A percentile compares a stretch with the other conserved stretches of the same genome.
Evolutionary conservation across 2,329 filamentous ascomycete species (phyloP).

Genomic region (Calonectria pauciramosa): DNA sequence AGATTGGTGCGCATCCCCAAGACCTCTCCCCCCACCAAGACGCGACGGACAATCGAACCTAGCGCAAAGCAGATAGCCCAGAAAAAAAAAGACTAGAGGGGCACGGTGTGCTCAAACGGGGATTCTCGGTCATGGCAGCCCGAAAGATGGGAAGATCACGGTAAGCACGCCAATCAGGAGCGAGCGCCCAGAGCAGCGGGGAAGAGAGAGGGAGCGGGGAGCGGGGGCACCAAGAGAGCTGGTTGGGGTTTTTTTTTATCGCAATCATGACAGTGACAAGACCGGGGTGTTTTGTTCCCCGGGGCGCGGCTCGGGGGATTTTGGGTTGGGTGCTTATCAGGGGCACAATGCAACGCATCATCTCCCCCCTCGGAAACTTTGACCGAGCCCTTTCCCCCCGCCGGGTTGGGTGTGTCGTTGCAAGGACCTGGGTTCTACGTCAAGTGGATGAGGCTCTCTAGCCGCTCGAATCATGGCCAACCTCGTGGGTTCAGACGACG

Average conservation of each 20-base stretch:
- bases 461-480: constrained; percentile 27
- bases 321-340: not conserved
- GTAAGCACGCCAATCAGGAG: constrained; percentile 9
- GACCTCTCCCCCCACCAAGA: constrained; percentile 7
- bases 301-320: too few relatives aligned
- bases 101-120: not conserved
- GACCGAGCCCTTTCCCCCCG: not conserved
- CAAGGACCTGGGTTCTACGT: not conserved
- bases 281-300: not conserved
- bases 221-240: not conserved
- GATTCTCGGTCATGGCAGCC: not conserved
- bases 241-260: not conserved
- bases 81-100: not conserved
- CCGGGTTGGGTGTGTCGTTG: not conserved
- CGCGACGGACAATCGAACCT: not conserved
- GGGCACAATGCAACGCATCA: not conserved
- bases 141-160: not conserved
- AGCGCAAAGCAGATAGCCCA: not conserved
- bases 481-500: not conserved
- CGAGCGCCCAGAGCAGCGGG: not conserved
- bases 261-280: not conserved
- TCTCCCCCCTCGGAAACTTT: not conserved
- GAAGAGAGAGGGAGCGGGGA: too few relatives aligned
- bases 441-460: constrained; percentile 10
- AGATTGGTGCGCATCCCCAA: constrained; percentile 31